phyloP scores from a whole-genome alignment of 768 basidiomycete genomes.

The Tricholoma sp. region DNA sequence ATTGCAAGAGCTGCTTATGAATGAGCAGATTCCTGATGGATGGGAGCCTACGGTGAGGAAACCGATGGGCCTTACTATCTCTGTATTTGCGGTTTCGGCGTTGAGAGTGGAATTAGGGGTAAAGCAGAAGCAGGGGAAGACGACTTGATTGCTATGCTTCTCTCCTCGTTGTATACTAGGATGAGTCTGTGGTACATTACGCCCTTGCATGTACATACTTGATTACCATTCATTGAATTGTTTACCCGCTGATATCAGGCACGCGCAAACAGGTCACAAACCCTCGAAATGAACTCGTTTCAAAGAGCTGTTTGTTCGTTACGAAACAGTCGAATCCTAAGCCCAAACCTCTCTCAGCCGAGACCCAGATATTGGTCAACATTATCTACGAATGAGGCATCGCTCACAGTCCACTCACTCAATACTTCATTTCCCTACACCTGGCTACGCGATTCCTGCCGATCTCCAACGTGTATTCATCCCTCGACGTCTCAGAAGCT shows the following conservation, averaged over 20 bases:
- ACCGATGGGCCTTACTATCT: conserved; percentile 49
- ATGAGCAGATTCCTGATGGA: conserved; percentile 63
- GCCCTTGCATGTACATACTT: no score
- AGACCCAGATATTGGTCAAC: conserved; percentile 17
- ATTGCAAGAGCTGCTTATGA: conserved; percentile 44
- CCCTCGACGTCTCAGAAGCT: conserved; percentile 77
- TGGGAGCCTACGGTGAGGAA: conserved; percentile 58
- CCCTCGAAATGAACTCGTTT: background rate
- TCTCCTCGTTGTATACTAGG: no score
- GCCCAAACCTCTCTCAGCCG: background rate
- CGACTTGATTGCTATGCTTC: background rate
- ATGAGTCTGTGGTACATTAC: no score
- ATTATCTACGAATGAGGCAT: conserved; percentile 17
- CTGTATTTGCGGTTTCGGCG: background rate
- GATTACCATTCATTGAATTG: no score
- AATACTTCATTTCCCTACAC: conserved; percentile 52
- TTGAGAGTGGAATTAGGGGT: conserved; percentile 1
- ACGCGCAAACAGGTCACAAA: no score
- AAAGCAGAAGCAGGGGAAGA: background rate
- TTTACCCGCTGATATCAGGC: no score
- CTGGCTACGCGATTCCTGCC: conserved; percentile 87
- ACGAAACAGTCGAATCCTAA: background rate
- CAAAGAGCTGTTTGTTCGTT: background rate
- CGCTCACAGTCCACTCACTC: conserved; percentile 34
- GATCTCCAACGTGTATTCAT: conserved; percentile 64